Percentiles rank a stretch among this genome's conserved stretches.
Evolutionary conservation across 495 filamentous ascomycete species (phyloP).

Genomic region (Penicillium dipodomyicola): DNA sequence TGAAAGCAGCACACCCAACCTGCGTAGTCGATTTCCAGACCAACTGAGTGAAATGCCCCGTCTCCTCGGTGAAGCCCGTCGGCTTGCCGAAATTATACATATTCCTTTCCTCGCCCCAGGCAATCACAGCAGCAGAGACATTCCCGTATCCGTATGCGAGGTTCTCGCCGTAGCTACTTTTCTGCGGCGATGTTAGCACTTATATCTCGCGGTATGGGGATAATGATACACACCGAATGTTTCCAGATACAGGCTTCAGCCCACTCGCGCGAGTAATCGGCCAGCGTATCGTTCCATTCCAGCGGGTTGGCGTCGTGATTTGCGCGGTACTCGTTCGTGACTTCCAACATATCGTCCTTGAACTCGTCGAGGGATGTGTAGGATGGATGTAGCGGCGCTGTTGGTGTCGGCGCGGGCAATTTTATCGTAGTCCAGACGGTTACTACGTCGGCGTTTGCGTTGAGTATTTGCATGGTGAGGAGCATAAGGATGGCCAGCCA

Average conservation of each 20-base stretch:
- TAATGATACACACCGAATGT: conserved; percentile 54
- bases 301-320: conserved; percentile 61
- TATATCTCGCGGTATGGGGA: background rate
- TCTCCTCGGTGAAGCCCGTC: conserved; percentile 57
- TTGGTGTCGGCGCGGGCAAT: conserved; percentile 26
- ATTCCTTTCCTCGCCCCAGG: conserved; percentile 64
- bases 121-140: conserved; percentile 56
- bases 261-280: conserved; percentile 53
- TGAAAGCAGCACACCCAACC: conserved; percentile 65
- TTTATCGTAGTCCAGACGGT: conserved; percentile 16
- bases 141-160: conserved; percentile 66
- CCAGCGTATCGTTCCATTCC: conserved; percentile 64
- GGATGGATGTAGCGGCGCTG: conserved; percentile 34
- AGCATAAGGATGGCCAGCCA: conserved; percentile 6
- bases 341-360: conserved; percentile 57
- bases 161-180: conserved; percentile 75
- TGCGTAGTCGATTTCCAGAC: conserved; percentile 71
- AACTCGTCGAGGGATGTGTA: conserved; percentile 54
- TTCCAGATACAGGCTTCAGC: conserved; percentile 55
- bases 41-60: conserved; percentile 85
- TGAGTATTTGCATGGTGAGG: background rate
- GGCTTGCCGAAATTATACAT: conserved; percentile 57
- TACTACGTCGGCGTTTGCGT: conserved; percentile 1
- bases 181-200: conserved; percentile 32
- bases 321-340: conserved; percentile 65